phyloP scores from a whole-genome alignment of 306 rosid species.

The Lotus japonicus region DNA sequence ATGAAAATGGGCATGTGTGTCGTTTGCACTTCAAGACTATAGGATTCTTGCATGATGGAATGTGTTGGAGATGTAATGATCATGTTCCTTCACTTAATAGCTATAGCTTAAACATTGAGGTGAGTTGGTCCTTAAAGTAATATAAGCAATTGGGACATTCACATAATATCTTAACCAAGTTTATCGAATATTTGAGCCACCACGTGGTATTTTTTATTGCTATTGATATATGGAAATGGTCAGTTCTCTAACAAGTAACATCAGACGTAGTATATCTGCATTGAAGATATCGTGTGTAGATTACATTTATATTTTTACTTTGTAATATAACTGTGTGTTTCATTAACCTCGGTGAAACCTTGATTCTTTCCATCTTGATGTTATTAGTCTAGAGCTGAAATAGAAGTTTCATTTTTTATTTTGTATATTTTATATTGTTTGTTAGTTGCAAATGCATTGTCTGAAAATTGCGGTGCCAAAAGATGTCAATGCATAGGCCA shows the following conservation, averaged over 20 bases:
- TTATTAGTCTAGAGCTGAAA: slow-evolving; percentile 9
- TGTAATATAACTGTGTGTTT: slow-evolving; percentile 16
- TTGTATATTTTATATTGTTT: not conserved
- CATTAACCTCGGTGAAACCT: not conserved
- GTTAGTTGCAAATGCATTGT: not conserved
- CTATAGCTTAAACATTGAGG: not conserved
- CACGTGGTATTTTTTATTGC: not conserved
- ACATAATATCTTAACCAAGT: not conserved
- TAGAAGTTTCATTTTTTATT: not conserved
- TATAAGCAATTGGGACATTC: not conserved
- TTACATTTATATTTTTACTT: not conserved
- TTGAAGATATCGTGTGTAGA: not conserved
- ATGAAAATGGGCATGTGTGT: not conserved
- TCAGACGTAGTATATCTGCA: not conserved
- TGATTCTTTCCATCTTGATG: not conserved
- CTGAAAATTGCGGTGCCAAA: no score
- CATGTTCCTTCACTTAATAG: not conserved
- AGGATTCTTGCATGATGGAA: not conserved
- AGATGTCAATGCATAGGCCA: not conserved
- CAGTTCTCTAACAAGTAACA: not conserved
- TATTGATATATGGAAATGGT: not conserved
- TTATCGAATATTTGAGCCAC: not conserved
- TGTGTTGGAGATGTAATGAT: not conserved
- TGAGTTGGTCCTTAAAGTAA: not conserved
- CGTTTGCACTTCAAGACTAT: not conserved